Evolutionary conservation across 768 basidiomycete species (phyloP).

Genomic region (Lentinula sp.): DNA sequence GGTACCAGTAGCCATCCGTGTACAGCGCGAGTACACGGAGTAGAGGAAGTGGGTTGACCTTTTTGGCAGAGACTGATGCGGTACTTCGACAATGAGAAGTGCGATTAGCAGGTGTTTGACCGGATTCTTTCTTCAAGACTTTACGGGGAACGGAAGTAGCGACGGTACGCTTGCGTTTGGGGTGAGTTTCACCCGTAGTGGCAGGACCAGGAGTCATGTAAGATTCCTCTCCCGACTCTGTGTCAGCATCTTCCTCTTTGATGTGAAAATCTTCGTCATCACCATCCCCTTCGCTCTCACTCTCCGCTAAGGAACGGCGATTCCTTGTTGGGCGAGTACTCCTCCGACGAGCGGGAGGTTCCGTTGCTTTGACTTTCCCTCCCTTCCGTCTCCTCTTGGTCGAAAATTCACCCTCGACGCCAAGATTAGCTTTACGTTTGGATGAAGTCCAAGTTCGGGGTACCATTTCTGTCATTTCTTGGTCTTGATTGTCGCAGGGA

Average conservation of each 20-base stretch:
- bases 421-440: no score
- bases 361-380: background rate
- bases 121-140: background rate
- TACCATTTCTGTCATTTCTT: background rate
- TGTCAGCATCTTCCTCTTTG: background rate
- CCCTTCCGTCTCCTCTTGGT: background rate
- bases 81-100: background rate
- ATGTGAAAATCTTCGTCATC: background rate
- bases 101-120: background rate
- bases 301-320: background rate
- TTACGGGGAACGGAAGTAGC: background rate
- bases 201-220: background rate
- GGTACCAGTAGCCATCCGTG: conserved; percentile 1
- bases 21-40: conserved; percentile 1
- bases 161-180: background rate
- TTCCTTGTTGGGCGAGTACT: background rate
- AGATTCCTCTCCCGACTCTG: background rate
- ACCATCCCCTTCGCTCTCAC: background rate
- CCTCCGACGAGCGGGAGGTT: background rate
- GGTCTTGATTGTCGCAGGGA: background rate
- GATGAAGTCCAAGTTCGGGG: background rate
- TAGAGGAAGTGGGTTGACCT: background rate
- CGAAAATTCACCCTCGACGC: background rate
- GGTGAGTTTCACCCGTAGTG: background rate
- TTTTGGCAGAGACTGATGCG: background rate